Percentiles rank a stretch among this genome's conserved stretches.
Evolutionary conservation across 2,329 filamentous ascomycete genomes (phyloP).

Genomic region (Graphilbum fragrans): DNA sequence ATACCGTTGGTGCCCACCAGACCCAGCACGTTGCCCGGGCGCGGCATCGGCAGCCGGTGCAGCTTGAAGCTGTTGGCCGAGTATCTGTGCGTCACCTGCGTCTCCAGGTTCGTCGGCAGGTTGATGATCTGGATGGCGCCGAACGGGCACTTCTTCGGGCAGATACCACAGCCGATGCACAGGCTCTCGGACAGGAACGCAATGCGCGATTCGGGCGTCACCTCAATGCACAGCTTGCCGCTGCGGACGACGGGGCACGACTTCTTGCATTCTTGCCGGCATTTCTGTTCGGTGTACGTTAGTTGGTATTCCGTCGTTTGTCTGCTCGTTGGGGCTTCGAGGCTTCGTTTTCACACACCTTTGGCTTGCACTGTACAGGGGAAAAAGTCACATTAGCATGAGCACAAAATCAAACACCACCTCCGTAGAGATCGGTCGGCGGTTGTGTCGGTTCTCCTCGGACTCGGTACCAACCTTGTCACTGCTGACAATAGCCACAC

Average conservation of each 20-base stretch:
- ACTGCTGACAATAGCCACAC: conserved; percentile 97
- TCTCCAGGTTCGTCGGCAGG: conserved; percentile 97
- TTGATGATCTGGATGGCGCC: conserved; percentile 99
- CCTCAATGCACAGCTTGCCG: conserved; percentile 85
- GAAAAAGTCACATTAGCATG: conserved; percentile 21
- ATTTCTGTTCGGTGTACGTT: conserved; percentile 54
- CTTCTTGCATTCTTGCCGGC: conserved; percentile 98
- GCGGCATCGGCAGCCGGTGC: conserved; percentile 88
- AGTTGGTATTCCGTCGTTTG: neutral
- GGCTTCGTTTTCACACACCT: conserved; percentile 28
- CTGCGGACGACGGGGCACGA: conserved; percentile 95
- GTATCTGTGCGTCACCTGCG: conserved; percentile 95
- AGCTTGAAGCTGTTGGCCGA: conserved; percentile 99
- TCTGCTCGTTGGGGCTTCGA: conserved; percentile 1
- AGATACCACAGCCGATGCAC: conserved; percentile 98
- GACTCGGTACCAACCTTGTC: conserved; percentile 75
- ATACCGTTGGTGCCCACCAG: conserved; percentile 99
- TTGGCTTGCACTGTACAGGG: conserved; percentile 64
- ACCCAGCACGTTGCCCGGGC: conserved; percentile 89
- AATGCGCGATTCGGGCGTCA: conserved; percentile 75
- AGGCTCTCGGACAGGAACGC: conserved; percentile 93
- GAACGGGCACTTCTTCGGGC: conserved; percentile 98
- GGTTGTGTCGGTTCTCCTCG: neutral
- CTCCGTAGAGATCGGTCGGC: no score
- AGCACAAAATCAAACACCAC: conserved; percentile 1